These are phyloP conservation scores for Conringia planisiliqua DNA, from an alignment of 345 rosid species.

Conservation along the genomic window DNA sequence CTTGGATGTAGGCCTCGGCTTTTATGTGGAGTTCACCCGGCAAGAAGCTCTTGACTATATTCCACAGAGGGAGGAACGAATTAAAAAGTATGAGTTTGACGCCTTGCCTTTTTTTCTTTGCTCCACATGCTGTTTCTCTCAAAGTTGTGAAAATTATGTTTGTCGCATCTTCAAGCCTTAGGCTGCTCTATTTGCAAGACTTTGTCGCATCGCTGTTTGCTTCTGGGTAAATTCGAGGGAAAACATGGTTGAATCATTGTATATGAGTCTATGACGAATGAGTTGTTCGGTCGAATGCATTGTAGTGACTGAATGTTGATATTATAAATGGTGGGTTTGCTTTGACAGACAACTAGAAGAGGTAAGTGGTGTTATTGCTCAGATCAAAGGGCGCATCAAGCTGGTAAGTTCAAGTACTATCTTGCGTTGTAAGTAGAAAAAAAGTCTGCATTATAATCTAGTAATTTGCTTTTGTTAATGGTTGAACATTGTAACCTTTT, in stretches of 20 bases:
- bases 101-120: neutral
- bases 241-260: neutral
- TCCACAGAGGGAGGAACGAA: conserved; percentile 58
- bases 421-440: neutral
- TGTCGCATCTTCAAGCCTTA: neutral
- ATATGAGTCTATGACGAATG: neutral
- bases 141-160: neutral
- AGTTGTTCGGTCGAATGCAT: neutral
- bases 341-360: conserved; percentile 66
- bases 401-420: conserved; percentile 38
- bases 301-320: neutral
- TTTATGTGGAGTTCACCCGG: conserved; percentile 83
- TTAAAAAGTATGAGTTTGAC: conserved; percentile 42
- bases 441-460: neutral
- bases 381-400: conserved; percentile 82
- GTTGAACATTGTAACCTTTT: neutral
- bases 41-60: conserved; percentile 68
- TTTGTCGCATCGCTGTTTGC: neutral
- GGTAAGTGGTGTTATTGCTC: conserved; percentile 49
- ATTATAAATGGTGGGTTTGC: neutral
- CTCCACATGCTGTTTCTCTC: conserved; percentile 3
- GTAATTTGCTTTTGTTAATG: neutral
- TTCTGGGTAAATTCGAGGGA: neutral
- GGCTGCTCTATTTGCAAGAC: neutral
- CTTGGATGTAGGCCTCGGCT: conserved; percentile 75